Conservation (phyloP, 805 yeast species). For the Saccharomycopsis sp. region DNA sequence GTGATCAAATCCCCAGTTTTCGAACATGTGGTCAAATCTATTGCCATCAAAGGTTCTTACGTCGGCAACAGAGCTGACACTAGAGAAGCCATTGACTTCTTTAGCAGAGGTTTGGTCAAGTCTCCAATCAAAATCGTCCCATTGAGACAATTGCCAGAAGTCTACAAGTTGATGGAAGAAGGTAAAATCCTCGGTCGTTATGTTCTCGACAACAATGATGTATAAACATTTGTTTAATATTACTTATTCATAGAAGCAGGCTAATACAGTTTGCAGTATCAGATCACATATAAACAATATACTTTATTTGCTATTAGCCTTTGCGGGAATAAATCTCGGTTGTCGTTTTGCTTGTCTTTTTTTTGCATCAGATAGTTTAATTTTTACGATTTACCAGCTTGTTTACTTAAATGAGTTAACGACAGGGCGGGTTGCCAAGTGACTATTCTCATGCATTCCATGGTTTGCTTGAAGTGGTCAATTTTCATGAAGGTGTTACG, state of each 20-base stretch:
- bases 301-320: too few species aligned
- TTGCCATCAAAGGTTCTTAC: conserved; percentile 70
- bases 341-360: too few species aligned
- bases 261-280: neutral
- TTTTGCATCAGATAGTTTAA: too few species aligned
- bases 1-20: conserved; percentile 59
- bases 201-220: conserved; percentile 52
- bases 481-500: too few species aligned
- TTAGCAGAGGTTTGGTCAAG: conserved; percentile 55
- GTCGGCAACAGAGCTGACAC: conserved; percentile 88
- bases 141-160: conserved; percentile 44
- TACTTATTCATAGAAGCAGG: neutral
- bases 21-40: conserved; percentile 62
- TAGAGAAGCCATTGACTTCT: conserved; percentile 65
- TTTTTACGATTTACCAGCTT: too few species aligned
- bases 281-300: neutral
- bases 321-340: neutral
- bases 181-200: conserved; percentile 72
- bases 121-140: conserved; percentile 58
- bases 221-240: neutral
- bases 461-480: too few species aligned
- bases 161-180: conserved; percentile 49
- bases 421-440: too few species aligned
- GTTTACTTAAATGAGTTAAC: too few species aligned
- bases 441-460: too few species aligned